phyloP scores from a whole-genome alignment of 345 rosid genomes.

The Rhodomyrtus tomentosa region DNA sequence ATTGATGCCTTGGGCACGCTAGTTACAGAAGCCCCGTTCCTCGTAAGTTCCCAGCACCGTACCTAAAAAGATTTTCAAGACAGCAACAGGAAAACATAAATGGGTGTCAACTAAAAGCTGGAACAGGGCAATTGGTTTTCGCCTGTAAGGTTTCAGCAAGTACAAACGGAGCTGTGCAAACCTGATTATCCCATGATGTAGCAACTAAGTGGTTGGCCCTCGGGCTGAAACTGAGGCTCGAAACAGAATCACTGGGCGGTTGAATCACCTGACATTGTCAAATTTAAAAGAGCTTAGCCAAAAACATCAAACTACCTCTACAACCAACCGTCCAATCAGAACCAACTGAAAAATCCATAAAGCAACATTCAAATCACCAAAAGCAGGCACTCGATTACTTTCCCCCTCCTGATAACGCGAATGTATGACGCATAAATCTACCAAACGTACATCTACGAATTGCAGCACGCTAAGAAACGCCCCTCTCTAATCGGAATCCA shows the following conservation, averaged over 20 bases:
- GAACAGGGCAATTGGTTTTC: not conserved
- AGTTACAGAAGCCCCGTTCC: slow-evolving; percentile 36
- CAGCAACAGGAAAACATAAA: not conserved
- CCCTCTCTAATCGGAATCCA: not conserved
- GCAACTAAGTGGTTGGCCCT: slow-evolving; percentile 81
- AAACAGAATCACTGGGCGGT: slow-evolving; percentile 78
- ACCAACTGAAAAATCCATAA: not conserved
- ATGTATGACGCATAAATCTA: not conserved
- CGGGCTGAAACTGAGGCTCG: slow-evolving; percentile 90
- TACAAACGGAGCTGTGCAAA: slow-evolving; percentile 6
- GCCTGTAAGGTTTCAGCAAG: not conserved
- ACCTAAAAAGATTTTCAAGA: slow-evolving; percentile 38
- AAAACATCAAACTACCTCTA: not conserved
- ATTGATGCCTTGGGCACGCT: slow-evolving; percentile 77
- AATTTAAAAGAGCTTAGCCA: not conserved
- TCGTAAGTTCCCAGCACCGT: slow-evolving; percentile 83
- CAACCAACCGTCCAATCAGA: not conserved
- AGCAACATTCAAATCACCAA: not conserved
- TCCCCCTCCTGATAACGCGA: not conserved
- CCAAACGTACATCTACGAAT: not conserved
- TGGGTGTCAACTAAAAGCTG: not conserved
- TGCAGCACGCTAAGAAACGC: not conserved
- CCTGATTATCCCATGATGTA: slow-evolving; percentile 99
- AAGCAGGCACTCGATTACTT: not conserved
- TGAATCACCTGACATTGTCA: slow-evolving; percentile 47